phyloP scores from a whole-genome alignment of 495 filamentous ascomycete species.

The Penicillium paxilli region DNA sequence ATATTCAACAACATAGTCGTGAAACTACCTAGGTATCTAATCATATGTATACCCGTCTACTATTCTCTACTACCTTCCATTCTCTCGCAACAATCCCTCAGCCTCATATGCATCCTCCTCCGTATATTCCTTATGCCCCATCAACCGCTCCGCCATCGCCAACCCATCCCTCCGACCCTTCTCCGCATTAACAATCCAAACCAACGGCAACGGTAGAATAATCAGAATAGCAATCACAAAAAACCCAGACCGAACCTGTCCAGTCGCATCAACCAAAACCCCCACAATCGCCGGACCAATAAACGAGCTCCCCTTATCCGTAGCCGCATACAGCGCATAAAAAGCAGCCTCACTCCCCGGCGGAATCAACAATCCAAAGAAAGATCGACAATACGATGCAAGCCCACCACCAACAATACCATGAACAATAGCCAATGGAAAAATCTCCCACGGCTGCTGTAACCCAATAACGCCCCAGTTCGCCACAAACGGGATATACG shows the following conservation, averaged over 20 bases:
- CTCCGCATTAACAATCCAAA: slow-evolving; percentile 78
- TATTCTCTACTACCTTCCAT: too few relatives aligned
- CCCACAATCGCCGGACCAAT: slow-evolving; percentile 90
- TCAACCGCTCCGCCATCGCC: slow-evolving; percentile 54
- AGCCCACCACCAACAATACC: slow-evolving; percentile 84
- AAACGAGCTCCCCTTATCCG: slow-evolving; percentile 86
- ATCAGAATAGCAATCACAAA: slow-evolving; percentile 83
- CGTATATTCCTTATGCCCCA: slow-evolving; percentile 33
- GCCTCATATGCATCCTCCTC: slow-evolving; percentile 26
- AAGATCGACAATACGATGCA: slow-evolving; percentile 78
- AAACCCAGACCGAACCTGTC: slow-evolving; percentile 83
- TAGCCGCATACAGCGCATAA: slow-evolving; percentile 90
- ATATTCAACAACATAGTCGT: too few relatives aligned
- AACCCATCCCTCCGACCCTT: slow-evolving; percentile 70
- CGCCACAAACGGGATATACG: slow-evolving; percentile 75
- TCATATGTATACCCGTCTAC: too few relatives aligned
- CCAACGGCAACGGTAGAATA: slow-evolving; percentile 71
- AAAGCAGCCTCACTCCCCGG: slow-evolving; percentile 91
- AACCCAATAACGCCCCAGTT: slow-evolving; percentile 74
- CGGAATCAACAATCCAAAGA: slow-evolving; percentile 83
- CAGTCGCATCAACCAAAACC: slow-evolving; percentile 74
- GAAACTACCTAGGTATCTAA: too few relatives aligned
- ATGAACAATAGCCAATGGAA: slow-evolving; percentile 78
- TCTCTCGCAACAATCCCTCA: slow-evolving; percentile 29
- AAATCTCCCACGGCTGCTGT: slow-evolving; percentile 90